Base-by-base conservation (phyloP, 176 grass and related monocot genomes). In the Rhynchospora pubera region DNA sequence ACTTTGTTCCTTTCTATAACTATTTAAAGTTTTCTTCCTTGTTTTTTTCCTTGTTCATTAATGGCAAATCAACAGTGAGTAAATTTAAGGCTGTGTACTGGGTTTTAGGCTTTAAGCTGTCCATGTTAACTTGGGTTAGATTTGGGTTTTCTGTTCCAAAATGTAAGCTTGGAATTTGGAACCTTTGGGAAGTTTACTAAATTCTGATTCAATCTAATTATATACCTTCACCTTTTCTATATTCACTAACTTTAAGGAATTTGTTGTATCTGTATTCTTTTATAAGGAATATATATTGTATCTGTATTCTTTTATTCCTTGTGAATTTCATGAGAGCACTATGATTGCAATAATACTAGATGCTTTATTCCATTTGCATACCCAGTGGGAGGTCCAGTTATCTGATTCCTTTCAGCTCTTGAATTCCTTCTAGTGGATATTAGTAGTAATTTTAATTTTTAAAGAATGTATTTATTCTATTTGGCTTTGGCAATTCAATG, bases 301-400 rank as follows among this genome's bases (percentile, higher is more conserved):
- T n/a, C n/a, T n/a, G n/a, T n/a, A 81, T 81, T 81, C 18, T 81
- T 81, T n/a, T n/a, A n/a, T n/a, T n/a, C n/a, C n/a, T n/a, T n/a
- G n/a, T n/a, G n/a, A n/a, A n/a, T n/a, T n/a, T 81, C 79, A 18
- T 81, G 42, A 15, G 42, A 81, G 26, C 45, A 8, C 32, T 81
- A 14, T 60, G 47, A 42, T 81, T 65, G n/a, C 26, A 47, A 48
- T 47, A 67, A 55, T 10, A 22, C 66, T 51, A 66, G 23, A 53
- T 65, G 79, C 44, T 65, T 82, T 65, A 65, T 62, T 80, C 59
- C 42, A 66, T 28, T 82, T 82, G 23, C n/a, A 62, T 66, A 82
- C 59, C 42, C 19, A 23, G 62, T 65, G 22, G 21, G 53, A 82
- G 5, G 60, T 65, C 43, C 19, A 18, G 21, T 15, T 47, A 43